A percentile compares a stretch with the other conserved stretches of the same genome.
Evolutionary conservation across 257 asterid species (phyloP).

Genomic region (Handroanthus guayacan): DNA sequence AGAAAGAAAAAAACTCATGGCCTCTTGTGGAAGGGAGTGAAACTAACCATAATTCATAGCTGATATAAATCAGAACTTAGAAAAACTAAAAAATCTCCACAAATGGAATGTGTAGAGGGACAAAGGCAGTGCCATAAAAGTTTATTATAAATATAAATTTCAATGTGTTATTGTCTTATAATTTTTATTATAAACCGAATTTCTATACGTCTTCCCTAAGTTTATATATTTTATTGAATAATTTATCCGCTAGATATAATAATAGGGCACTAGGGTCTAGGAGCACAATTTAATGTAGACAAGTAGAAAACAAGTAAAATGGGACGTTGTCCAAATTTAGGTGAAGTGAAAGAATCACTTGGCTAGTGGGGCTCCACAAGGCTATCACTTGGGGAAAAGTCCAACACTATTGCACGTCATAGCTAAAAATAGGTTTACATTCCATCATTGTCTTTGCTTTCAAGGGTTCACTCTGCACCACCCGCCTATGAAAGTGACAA

Average conservation of each 20-base stretch:
- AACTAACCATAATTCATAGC: too few species aligned
- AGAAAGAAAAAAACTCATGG: too few species aligned
- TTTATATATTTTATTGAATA: background rate
- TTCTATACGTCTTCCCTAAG: background rate
- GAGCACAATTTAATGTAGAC: background rate
- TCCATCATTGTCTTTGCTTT: slow-evolving; percentile 19
- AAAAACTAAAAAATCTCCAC: too few species aligned
- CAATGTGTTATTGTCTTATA: too few species aligned
- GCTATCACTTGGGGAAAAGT: slow-evolving; percentile 7
- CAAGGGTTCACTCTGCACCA: too few species aligned
- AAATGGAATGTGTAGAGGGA: too few species aligned
- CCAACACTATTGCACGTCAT: background rate
- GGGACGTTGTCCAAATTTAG: slow-evolving; percentile 2
- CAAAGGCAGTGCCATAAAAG: too few species aligned
- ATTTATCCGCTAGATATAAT: background rate
- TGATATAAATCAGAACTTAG: too few species aligned
- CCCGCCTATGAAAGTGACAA: too few species aligned
- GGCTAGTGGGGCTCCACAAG: slow-evolving; percentile 30
- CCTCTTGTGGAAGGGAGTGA: too few species aligned
- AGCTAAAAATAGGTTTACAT: background rate
- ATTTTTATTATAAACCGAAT: background rate
- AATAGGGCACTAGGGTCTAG: background rate
- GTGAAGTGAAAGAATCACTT: background rate
- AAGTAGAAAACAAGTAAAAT: slow-evolving; percentile 9
- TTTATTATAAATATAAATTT: too few species aligned